These are phyloP conservation scores for Beauveria sp. DNA, from an alignment of 2,329 filamentous ascomycete genomes.

Conservation along the genomic window DNA sequence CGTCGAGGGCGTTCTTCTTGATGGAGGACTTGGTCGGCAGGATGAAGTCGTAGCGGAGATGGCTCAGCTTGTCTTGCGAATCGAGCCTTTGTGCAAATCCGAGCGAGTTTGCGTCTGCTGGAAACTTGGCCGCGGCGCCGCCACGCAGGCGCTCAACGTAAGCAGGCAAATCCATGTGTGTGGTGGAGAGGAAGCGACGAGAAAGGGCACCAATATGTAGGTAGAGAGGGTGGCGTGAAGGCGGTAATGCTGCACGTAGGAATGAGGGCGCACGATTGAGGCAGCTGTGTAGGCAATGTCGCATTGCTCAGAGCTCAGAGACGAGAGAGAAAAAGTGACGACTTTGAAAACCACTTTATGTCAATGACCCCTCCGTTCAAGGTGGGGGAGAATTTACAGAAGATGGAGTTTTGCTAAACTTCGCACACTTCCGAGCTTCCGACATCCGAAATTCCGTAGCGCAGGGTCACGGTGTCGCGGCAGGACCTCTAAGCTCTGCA, in stretches of 20 bases:
- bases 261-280: background rate
- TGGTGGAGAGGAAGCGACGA: background rate
- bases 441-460: slow-evolving; percentile 6
- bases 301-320: background rate
- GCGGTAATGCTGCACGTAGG: background rate
- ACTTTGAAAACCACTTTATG: slow-evolving; percentile 11
- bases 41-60: slow-evolving; percentile 63
- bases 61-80: slow-evolving; percentile 49
- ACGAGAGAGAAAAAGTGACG: slow-evolving; percentile 1
- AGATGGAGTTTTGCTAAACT: background rate
- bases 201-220: background rate
- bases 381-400: slow-evolving; percentile 5
- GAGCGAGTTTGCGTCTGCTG: slow-evolving; percentile 37
- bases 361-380: slow-evolving; percentile 19
- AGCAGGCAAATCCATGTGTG: slow-evolving; percentile 30
- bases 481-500: too few relatives aligned
- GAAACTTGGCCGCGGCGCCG: slow-evolving; percentile 36
- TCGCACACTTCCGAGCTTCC: background rate
- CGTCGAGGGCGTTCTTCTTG: slow-evolving; percentile 51
- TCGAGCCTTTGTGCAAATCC: slow-evolving; percentile 49
- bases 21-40: slow-evolving; percentile 69
- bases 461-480: background rate
- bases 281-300: background rate
- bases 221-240: background rate
- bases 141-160: slow-evolving; percentile 33